Evolutionary conservation across 2,329 filamentous ascomycete species (phyloP), one percentile per base, ranked within the genome.

Genomic region (Akanthomyces dipterigenus): DNA sequence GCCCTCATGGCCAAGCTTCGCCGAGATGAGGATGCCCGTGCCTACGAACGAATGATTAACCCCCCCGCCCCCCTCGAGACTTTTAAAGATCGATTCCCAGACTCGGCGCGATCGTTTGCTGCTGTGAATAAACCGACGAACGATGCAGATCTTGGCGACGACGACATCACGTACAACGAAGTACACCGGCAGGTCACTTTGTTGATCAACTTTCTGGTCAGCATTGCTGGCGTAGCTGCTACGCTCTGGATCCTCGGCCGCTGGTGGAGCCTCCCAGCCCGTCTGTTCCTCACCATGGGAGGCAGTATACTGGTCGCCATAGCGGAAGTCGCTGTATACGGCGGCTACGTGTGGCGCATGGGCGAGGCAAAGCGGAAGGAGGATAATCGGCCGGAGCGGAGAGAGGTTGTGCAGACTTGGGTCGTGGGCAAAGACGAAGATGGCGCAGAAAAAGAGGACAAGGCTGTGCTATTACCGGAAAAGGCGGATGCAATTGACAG

Each of bases 131-230:
- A 74, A 9, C 80, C 79, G 0, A 75, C 71, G 26, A 78, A 72
- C 45, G 70, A 74, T 20, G 73, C 75, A 28, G 82, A 82, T 62
- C 69, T 78, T 6, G 80, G 81, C 62, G 77, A 84, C 65, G 88
- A 91, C 64, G 86, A 88, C 2, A 76, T 89, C 2, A 87, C 86
- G 2, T 87, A 87, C 65, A 82, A 83, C 40, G 90, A 95, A 63
- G 80, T 95, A 1, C 88, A 93, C 71, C 82, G 89, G n/a, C 91
- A 95, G 69, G 77, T 95, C 61, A 87, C 89, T 46, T 79, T 98
- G 8, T 91, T 98, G 56, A 81, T 96, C 68, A 99, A 98, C 72
- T 91, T 98, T 55, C 77, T 97, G 43, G 80, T 96, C 58, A 96
- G 91, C 56, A 89, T 97, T 58, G 77, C 93, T 3, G 90, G 93